phyloP scores from a whole-genome alignment of 805 yeast species.

The Candida broadrunensis region DNA sequence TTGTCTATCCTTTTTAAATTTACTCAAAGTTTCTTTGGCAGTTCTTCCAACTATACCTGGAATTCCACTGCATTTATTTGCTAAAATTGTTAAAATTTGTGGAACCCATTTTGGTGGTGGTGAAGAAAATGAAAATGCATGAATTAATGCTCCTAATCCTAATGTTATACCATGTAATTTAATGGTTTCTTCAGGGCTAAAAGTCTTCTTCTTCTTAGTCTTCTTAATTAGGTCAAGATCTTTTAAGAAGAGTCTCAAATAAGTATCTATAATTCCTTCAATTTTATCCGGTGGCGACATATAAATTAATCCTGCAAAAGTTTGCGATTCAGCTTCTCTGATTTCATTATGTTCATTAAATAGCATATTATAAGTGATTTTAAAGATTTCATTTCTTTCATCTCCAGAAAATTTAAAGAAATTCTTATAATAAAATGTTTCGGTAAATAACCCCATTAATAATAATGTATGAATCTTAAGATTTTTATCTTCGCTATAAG shows the following conservation, averaged over 20 bases:
- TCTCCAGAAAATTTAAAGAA: slow-evolving; percentile 48
- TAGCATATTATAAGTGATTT: slow-evolving; percentile 50
- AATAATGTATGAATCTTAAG: slow-evolving; percentile 46
- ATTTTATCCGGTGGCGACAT: slow-evolving; percentile 48
- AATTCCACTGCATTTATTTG: slow-evolving; percentile 66
- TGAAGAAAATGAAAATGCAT: slow-evolving; percentile 85
- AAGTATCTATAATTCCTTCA: slow-evolving; percentile 38
- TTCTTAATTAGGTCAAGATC: slow-evolving; percentile 44
- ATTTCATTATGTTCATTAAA: slow-evolving; percentile 69
- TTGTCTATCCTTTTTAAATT: slow-evolving; percentile 86
- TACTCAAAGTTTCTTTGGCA: slow-evolving; percentile 76
- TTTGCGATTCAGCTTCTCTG: slow-evolving; percentile 66
- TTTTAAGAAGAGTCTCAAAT: slow-evolving; percentile 27
- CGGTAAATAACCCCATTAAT: slow-evolving; percentile 66
- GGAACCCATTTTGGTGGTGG: slow-evolving; percentile 96
- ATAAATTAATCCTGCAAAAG: slow-evolving; percentile 80
- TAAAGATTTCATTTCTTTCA: slow-evolving; percentile 50
- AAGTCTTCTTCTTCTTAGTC: slow-evolving; percentile 27
- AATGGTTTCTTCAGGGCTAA: slow-evolving; percentile 40
- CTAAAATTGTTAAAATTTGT: slow-evolving; percentile 59
- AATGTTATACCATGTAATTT: slow-evolving; percentile 79
- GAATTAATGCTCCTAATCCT: slow-evolving; percentile 83
- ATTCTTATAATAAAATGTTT: slow-evolving; percentile 68
- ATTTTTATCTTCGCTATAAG: slow-evolving; percentile 27
- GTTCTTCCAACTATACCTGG: slow-evolving; percentile 80